These are phyloP conservation scores for Fibroporia radiculosa DNA, from an alignment of 768 basidiomycete genomes.

Conservation along the genomic window DNA sequence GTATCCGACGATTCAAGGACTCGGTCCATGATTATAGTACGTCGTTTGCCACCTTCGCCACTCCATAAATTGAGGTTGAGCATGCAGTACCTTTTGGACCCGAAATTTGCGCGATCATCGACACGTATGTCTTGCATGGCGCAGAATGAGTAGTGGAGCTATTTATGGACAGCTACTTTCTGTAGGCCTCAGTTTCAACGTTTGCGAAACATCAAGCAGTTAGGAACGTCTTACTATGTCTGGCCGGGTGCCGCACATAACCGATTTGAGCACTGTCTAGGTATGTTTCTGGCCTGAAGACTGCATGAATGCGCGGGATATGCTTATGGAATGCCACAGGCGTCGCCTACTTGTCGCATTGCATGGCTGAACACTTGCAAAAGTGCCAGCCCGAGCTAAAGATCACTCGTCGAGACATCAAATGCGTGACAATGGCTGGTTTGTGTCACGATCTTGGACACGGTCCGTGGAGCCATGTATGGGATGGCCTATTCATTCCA, in stretches of 20 bases:
- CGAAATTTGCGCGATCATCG: conserved; percentile 45
- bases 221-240: conserved; percentile 69
- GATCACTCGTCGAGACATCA: conserved; percentile 65
- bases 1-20: conserved; percentile 20
- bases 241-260: conserved; percentile 77
- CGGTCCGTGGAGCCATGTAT: conserved; percentile 83
- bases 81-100: conserved; percentile 25
- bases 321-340: conserved; percentile 40
- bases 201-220: conserved; percentile 69
- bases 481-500: conserved; percentile 71
- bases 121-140: conserved; percentile 49
- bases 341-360: conserved; percentile 64
- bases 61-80: background rate
- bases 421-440: conserved; percentile 74
- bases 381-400: conserved; percentile 49
- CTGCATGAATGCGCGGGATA: background rate
- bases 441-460: conserved; percentile 83
- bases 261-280: conserved; percentile 80
- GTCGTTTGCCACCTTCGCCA: conserved; percentile 3
- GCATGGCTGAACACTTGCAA: conserved; percentile 51
- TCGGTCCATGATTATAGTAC: conserved; percentile 20
- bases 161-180: background rate
- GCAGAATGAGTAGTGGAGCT: background rate
- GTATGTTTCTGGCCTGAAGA: conserved; percentile 28
- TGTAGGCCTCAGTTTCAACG: conserved; percentile 69